Base-by-base conservation (phyloP, 805 yeast species). In the Candida nemodendra region DNA sequence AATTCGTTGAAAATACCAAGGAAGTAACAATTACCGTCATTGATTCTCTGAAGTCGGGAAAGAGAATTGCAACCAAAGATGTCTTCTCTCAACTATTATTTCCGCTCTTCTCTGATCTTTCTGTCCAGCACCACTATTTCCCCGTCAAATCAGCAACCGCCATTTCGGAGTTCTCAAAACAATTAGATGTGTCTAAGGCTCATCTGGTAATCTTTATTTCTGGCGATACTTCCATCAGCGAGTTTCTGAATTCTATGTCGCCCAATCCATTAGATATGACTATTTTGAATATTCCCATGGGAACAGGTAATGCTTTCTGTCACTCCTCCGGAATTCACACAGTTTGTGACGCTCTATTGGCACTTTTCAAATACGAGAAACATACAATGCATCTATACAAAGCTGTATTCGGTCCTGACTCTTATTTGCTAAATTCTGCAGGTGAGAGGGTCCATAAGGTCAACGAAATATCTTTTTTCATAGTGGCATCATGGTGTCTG, bases 211-310 rank as follows among this genome's bases (percentile, higher is more conserved):
- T 85, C 2, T 63, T 89, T 24, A 59, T 90, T 7, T 83, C 95
- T 26, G 97, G 97, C 2, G 97, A 90, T 54, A 89, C 96, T 1
- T 80, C 95, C 1, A 65, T 87, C 4, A 78, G 74, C 34, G 97
- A 90, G 57, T 76, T 90, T 34, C 50, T 87, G 38, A 89, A 89
- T 55, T 66, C 44, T 28, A 27, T 45, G 9, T 13, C 30, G 4
- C 3, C n/a, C 2, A n/a, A 29, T 9, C 9, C 23, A 5, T 25
- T 21, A 13, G 22, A 36, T 14, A 15, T 44, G 14, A 47, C 51
- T 1, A 36, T 76, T 2, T 48, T 62, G 24, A 63, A 64, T 26
- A 57, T 90, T 12, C 95, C 96, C 0, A 68, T 79, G 42, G 97
- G 97, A 1, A 83, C 95, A 1, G 97, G 95, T 0, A 90, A 90